Evolutionary conservation across 2,329 filamentous ascomycete species (phyloP).

Genomic region (Fusarium tricinctum): DNA sequence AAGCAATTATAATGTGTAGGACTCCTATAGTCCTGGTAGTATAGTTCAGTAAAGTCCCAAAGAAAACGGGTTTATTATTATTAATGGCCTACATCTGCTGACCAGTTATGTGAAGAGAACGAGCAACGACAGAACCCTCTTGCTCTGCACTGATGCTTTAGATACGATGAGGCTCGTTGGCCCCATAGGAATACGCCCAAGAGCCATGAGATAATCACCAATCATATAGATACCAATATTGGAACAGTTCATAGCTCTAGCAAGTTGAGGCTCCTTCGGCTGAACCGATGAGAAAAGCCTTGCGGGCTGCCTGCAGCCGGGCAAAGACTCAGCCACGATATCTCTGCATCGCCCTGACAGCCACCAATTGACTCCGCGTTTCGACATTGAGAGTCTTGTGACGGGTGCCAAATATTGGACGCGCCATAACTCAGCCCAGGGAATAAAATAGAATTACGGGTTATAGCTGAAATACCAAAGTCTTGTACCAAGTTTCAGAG

Average conservation of each 20-base stretch:
- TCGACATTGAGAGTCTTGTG: conserved; percentile 33
- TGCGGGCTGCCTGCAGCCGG: conserved; percentile 21
- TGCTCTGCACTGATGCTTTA: not conserved
- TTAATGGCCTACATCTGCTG: too few relatives aligned
- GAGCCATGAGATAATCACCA: not conserved
- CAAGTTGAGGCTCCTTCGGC: conserved; percentile 16
- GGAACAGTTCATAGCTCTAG: not conserved
- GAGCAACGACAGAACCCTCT: too few relatives aligned
- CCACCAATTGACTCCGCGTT: conserved; percentile 36
- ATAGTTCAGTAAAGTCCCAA: too few relatives aligned
- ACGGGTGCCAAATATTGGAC: conserved; percentile 11
- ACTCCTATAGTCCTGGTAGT: too few relatives aligned
- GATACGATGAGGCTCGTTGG: too few relatives aligned
- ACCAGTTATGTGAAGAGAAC: too few relatives aligned
- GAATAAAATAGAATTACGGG: conserved; percentile 5
- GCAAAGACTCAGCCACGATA: conserved; percentile 42
- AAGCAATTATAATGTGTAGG: too few relatives aligned
- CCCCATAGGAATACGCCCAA: not conserved
- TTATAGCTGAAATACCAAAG: conserved; percentile 2
- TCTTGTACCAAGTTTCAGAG: conserved; percentile 7
- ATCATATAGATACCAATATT: not conserved
- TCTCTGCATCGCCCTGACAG: conserved; percentile 8
- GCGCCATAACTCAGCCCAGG: conserved; percentile 5
- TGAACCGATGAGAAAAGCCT: conserved; percentile 20
- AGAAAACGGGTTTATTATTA: too few relatives aligned